A percentile compares a stretch with the other conserved stretches of the same genome.
Conservation (phyloP, 208 protist genomes). For the Crithidia brevicula region DNA sequence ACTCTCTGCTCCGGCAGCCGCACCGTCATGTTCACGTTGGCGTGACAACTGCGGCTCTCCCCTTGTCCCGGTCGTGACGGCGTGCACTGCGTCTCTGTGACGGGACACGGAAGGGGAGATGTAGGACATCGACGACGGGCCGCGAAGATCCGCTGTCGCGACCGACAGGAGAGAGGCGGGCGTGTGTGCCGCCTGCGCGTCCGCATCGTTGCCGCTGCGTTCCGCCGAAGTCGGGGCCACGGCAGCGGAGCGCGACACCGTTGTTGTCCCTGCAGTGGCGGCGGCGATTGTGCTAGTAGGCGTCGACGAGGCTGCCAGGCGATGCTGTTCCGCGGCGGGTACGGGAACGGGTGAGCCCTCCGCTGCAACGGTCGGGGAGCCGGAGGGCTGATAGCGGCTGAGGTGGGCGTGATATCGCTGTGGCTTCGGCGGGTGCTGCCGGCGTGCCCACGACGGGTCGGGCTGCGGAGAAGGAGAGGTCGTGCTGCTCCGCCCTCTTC, state of each 20-base stretch:
- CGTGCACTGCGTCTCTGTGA: not conserved
- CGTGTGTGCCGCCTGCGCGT: not conserved
- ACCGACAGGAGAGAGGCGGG: not conserved
- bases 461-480: constrained; percentile 14
- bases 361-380: not conserved
- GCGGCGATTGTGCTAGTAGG: not conserved
- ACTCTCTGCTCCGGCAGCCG: too few species aligned
- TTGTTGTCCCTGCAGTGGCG: not conserved
- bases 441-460: not conserved
- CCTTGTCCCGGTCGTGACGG: not conserved
- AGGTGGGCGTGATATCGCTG: not conserved
- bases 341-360: constrained; percentile 3
- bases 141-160: not conserved
- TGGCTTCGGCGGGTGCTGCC: not conserved
- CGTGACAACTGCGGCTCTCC: not conserved
- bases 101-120: not conserved
- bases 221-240: not conserved
- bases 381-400: not conserved
- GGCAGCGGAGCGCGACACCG: not conserved
- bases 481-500: constrained; percentile 5
- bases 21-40: too few species aligned
- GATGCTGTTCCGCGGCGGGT: not conserved
- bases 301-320: too few species aligned
- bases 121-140: constrained; percentile 6
- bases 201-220: not conserved